Evolutionary conservation across 2,329 filamentous ascomycete genomes (phyloP), one percentile per base, ranked within the genome.

Genomic region (Aspergillus floridensis): DNA sequence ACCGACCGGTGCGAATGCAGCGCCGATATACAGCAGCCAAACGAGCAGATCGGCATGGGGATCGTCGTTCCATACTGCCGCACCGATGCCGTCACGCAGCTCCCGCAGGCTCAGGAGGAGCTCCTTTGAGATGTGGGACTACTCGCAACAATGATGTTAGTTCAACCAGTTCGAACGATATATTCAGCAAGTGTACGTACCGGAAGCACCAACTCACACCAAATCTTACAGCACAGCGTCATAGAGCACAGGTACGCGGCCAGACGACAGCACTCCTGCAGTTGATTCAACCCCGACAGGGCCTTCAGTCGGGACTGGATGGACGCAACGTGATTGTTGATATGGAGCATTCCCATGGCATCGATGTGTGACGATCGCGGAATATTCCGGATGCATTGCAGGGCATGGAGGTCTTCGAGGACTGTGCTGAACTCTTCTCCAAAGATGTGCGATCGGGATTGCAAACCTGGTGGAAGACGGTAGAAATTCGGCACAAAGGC

Each of bases 201-300:
- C 11, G 56, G 56, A 49, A 58, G 46, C 3, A 58, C 56, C 49
- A 58, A 31, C 4, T 32, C 56, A 53, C 56, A 47, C 56, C 56
- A 58, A 1, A 58, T 32, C 41, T 47, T 52, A 24, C 56, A 58
- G n/a, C 56, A 58, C 12, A 58, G 49, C 49, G 46, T 58, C 10
- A 53, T 50, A 2, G 56, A 53, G 14, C 56, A 58, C 5, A 53
- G 7, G 49, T 49, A 58, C 10, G 56, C 56, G 49, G 49, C 56
- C 11, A 58, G 56, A 16, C 49, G 41, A 31, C 56, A 58, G 12
- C 56, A 58, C 14, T 53, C 35, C 10, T 58, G 56, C 35, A 53
- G 5, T 3, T 5, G 14, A 6, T 22, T 35, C 4, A 38, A 12
- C 1, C 12, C 11, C 7, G n/a, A 41, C 4, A 52, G 14, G 5